Percentiles rank a stretch among this genome's conserved stretches.
Evolutionary conservation across 202 grass and related monocot species (phyloP).

Genomic region (Musa balbisiana): DNA sequence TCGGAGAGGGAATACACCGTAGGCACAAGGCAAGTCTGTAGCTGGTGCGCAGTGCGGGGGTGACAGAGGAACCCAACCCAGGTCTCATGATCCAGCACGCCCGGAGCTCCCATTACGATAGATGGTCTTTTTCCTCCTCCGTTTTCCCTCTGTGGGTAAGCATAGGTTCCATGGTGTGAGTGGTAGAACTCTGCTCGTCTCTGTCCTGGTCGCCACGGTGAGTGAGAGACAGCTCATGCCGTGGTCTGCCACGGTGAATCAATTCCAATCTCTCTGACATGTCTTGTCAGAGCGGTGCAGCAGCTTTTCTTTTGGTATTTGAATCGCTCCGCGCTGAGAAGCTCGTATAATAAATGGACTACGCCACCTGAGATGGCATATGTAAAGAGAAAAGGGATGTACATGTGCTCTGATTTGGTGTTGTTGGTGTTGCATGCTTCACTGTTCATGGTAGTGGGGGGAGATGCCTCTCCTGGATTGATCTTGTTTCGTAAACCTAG

Average conservation of each 20-base stretch:
- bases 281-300: not conserved
- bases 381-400: not conserved
- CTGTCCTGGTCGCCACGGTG: not conserved
- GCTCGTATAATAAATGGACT: not conserved
- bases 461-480: no score
- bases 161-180: not conserved
- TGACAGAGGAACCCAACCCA: no score
- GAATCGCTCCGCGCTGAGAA: not conserved
- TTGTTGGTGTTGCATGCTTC: no score
- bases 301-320: not conserved
- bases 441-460: no score
- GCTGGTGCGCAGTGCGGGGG: no score
- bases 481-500: no score
- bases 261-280: not conserved
- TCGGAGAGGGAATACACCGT: not conserved
- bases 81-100: no score
- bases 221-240: not conserved
- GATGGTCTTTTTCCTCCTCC: no score
- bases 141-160: no score
- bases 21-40: no score
- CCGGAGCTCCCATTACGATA: no score
- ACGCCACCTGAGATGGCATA: not conserved
- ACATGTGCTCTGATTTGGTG: no score
- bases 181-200: not conserved
- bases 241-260: not conserved